Percentiles rank a stretch among this genome's conserved stretches.
These are phyloP conservation scores for Striga asiatica DNA, from an alignment of 257 asterid species.

Conservation along the genomic window DNA sequence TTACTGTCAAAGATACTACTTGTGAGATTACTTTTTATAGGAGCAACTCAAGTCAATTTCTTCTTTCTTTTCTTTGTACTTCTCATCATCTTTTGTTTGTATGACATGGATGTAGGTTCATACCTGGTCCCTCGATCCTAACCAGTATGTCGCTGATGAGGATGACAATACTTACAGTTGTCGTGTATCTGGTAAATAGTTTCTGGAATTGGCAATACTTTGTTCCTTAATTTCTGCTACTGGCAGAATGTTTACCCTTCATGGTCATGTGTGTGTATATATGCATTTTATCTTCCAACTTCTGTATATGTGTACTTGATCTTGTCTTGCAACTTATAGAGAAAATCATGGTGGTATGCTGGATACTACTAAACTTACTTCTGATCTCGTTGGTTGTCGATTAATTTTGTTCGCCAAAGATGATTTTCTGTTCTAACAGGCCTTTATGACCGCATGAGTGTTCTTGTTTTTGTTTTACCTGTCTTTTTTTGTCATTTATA, in stretches of 20 bases:
- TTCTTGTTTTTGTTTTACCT: background rate
- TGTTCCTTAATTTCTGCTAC: background rate
- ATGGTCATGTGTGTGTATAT: background rate
- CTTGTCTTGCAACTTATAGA: background rate
- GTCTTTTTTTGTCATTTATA: too few relatives aligned
- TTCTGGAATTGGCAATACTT: slow-evolving; percentile 8
- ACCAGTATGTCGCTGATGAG: slow-evolving; percentile 94
- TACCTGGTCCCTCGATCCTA: slow-evolving; percentile 86
- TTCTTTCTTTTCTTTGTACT: slow-evolving; percentile 5
- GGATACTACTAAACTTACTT: background rate
- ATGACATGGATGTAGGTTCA: slow-evolving; percentile 44
- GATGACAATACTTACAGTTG: slow-evolving; percentile 88
- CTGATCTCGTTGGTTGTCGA: background rate
- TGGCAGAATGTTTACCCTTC: slow-evolving; percentile 1
- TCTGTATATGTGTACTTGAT: background rate
- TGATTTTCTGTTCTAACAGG: slow-evolving; percentile 6
- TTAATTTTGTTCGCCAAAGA: slow-evolving; percentile 2
- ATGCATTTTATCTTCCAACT: background rate
- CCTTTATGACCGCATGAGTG: slow-evolving; percentile 5
- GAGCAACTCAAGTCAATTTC: slow-evolving; percentile 2
- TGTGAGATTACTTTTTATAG: background rate
- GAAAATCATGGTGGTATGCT: background rate
- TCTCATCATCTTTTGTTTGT: slow-evolving; percentile 11
- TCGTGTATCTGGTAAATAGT: slow-evolving; percentile 81
- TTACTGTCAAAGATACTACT: too few relatives aligned